Percentiles rank a stretch among this genome's conserved stretches.
phyloP scores from a whole-genome alignment of 2,329 filamentous ascomycete genomes.

The Blastomyces parvus region DNA sequence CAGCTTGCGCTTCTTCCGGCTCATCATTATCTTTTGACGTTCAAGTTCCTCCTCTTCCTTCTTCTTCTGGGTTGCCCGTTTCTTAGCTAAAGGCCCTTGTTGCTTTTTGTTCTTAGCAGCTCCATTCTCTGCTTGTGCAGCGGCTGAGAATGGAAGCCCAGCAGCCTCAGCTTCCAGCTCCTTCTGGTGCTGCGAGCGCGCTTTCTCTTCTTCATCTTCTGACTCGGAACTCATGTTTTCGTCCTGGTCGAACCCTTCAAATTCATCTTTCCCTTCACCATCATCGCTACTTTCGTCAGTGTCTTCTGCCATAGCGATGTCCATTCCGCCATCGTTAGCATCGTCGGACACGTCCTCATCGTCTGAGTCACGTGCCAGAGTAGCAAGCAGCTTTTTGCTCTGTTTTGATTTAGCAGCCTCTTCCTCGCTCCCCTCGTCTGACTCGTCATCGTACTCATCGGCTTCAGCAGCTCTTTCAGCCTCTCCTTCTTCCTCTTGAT shows the following conservation, averaged over 20 bases:
- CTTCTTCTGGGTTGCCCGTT: constrained; percentile 56
- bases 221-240: constrained; percentile 40
- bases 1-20: constrained; percentile 93
- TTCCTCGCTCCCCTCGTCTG: constrained; percentile 33
- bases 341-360: constrained; percentile 35
- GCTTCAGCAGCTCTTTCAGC: constrained; percentile 60
- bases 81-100: constrained; percentile 57
- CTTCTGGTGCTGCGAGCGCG: constrained; percentile 64
- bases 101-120: constrained; percentile 55
- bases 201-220: constrained; percentile 52
- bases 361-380: constrained; percentile 23
- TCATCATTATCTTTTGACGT: constrained; percentile 95
- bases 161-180: constrained; percentile 89
- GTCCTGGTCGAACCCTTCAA: constrained; percentile 47
- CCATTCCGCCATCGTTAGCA: constrained; percentile 42
- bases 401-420: constrained; percentile 23
- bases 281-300: constrained; percentile 41
- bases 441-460: constrained; percentile 43
- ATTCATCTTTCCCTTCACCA: constrained; percentile 37
- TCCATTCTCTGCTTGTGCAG: constrained; percentile 44
- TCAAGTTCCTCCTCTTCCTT: constrained; percentile 79
- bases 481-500: constrained; percentile 81
- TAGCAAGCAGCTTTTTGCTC: constrained; percentile 32
- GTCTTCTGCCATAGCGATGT: constrained; percentile 39
- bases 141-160: constrained; percentile 46